Base-by-base conservation (phyloP, 805 yeast genomes). In the Kazachstania psychrophila region DNA sequence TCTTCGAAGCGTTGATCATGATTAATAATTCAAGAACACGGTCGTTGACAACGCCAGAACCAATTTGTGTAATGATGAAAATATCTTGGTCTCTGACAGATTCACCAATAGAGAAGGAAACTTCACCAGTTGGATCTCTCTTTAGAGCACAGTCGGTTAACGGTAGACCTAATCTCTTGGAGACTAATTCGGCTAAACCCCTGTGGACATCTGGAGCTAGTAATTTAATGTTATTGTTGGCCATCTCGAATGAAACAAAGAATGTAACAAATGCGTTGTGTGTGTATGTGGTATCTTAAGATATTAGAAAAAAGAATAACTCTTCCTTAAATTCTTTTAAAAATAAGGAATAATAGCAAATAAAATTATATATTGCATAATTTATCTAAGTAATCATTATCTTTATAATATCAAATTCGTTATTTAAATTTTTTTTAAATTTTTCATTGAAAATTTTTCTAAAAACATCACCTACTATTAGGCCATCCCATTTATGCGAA, bases 21-120 rank as follows among this genome's bases (percentile, higher is more conserved):
- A 82, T 78, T 46, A 82, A 60, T 25, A 82, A 62, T 55, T 82
- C 94, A 62, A 82, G 61, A 23, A 82, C 76, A 43, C 75, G 69
- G 57, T 82, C 88, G 51, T 82, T 82, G 24, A 82, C 79, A 19
- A 73, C 75, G 13, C 86, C 88, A 16, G 82, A 77, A 3, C 88
- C 88, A 26, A 79, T 78, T 56, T 82, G 92, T 58, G 80, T 77
- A 40, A 82, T 73, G 47, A 82, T 79, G 56, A 75, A 82, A 19
- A 82, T 75, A 49, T 83, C 94, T 56, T 83, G 89, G 59, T 82
- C 92, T 66, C 94, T 72, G 31, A 83, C 83, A 17, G 88, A 77
- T 56, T 83, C 89, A 16, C 83, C 85, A 39, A 83, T 78, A 28
- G 80, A 73, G 50, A 82, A 79, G 25, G 81, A 75, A 15, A 79